Base-by-base conservation (phyloP, 2,329 filamentous ascomycete genomes). In the Claviceps cyperi region DNA sequence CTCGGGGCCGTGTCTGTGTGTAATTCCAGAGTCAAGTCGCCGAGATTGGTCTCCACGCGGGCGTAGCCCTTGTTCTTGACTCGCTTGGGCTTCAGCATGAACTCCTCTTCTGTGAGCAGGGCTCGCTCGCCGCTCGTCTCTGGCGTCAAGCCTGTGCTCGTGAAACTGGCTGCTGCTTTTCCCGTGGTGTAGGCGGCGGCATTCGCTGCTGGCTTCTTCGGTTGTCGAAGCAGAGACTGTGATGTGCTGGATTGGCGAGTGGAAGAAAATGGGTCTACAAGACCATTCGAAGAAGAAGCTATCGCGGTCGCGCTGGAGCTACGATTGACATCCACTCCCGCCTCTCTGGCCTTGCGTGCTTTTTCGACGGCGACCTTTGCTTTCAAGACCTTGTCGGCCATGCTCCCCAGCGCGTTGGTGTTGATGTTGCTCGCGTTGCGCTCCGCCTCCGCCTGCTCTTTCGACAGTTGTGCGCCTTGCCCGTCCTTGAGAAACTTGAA, bases 331-430 rank as follows among this genome's bases (percentile, higher is more conserved):
- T 82, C 68, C 55, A 70, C 70, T 59, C 78, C 69, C 17, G 79
- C 74, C 56, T 80, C 71, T 52, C 89, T 77, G 51, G 89, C 84
- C 48, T 80, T 80, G 51, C 92, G 81, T 4, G 90, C 89, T 65
- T 84, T 89, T 35, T 92, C 89, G n/a, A 97, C 89, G 0, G 90
- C 90, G 58, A 91, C 88, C 61, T 91, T 96, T 9, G 91, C 91
- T 59, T 86, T 86, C 48, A 95, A 67, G 4, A 97, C 88, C 69
- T 96, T 97, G 50, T 82, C 77, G 45, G 78, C 79, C 48, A 83
- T 76, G 50, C 84, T 85, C 0, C 91, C 92, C 50, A 96, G 71
- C 5, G 89, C 87, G 50, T 77, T 74, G 17, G 83, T 74, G 60
- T 97, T 97, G 58, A 97, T 84, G 52, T 76, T 81, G 21, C 78